Base-by-base conservation (phyloP, 2,329 filamentous ascomycete genomes). In the Fusarium denticulatum region DNA sequence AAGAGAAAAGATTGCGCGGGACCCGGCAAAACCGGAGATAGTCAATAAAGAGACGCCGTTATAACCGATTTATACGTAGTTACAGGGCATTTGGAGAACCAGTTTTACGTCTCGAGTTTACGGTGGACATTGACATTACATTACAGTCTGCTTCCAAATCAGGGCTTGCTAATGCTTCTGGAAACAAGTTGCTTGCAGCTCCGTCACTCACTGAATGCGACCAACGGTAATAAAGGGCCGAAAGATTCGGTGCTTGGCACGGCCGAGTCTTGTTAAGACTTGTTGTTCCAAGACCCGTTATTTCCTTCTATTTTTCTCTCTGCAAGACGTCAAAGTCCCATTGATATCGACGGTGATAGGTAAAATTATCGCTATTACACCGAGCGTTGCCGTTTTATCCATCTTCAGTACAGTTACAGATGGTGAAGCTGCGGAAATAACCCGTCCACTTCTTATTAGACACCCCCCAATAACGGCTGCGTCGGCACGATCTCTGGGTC, bases 401-500 rank as follows among this genome's bases (percentile, higher is more conserved):
- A 30, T 36, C 49, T 45, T 20, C 50, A 36, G n/a, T 22, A 34
- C 28, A n/a, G 43, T 22, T 46, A 47, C 26, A 16, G 15, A 30
- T 49, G 13, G 47, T 49, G 47, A 34, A 43, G 64, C 26, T 24
- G 49, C 65, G 65, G 65, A 68, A 68, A 68, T 55, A 68, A 42
- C 32, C 70, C 75, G 53, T 24, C 73, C 43, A 43, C 46, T 57
- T 42, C 32, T 24, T 18, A 47, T 14, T 36, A 52, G 45, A 45
- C 72, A 45, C 71, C 64, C 61, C 74, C 71, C 66, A 70, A 62
- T 15, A 69, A 78, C 76, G 76, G 76, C 73, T 78, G 75, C 66
- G 75, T 76, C 76, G 76, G 76, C 76, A 78, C 67, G 64, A 76
- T 73, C 75, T 64, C 69, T 75, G 72, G 65, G 64, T 73, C 76